Percentiles rank a stretch among this genome's conserved stretches.
phyloP scores from a whole-genome alignment of 2,329 filamentous ascomycete genomes.

The Blumeria graminis region DNA sequence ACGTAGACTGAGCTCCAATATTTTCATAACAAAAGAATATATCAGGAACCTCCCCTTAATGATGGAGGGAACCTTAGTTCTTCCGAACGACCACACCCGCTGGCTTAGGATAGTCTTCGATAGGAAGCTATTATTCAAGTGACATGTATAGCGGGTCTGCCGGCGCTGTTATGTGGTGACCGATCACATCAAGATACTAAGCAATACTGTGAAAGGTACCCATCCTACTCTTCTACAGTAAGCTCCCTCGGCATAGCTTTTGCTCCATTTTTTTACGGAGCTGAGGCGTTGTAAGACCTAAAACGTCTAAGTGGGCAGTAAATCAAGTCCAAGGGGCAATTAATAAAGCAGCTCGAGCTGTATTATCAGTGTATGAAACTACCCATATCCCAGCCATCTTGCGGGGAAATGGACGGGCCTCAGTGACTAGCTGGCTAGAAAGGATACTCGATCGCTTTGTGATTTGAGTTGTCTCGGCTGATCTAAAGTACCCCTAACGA shows the following conservation, averaged over 20 bases:
- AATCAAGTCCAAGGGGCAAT: neutral
- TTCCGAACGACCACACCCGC: neutral
- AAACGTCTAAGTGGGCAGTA: neutral
- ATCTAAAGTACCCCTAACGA: neutral
- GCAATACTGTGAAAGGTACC: constrained; percentile 8
- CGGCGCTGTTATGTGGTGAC: neutral
- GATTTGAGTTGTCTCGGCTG: neutral
- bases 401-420: neutral
- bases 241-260: neutral
- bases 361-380: neutral
- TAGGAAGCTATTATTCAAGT: neutral
- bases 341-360: neutral
- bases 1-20: neutral
- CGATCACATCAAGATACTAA: neutral
- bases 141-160: neutral
- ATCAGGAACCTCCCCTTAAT: neutral
- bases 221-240: constrained; percentile 3
- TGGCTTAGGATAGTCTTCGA: neutral
- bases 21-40: neutral
- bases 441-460: neutral
- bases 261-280: neutral
- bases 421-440: neutral
- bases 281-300: neutral
- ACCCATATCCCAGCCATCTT: neutral
- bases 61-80: neutral